A percentile compares a stretch with the other conserved stretches of the same genome.
Conservation (phyloP, 768 basidiomycete species). For the Lyophyllum atratum region DNA sequence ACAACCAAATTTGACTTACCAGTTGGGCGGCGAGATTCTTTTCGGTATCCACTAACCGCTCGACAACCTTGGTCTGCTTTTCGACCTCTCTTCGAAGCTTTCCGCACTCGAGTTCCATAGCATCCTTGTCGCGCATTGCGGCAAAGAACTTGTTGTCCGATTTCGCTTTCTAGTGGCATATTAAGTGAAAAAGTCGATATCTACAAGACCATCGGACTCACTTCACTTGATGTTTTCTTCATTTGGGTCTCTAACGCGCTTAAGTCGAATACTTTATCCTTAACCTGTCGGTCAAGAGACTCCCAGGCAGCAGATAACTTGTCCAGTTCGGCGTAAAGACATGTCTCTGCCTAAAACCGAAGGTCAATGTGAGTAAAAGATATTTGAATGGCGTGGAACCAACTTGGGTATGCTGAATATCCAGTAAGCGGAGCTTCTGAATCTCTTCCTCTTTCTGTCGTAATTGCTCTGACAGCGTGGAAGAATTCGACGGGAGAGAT, state of each 20-base stretch:
- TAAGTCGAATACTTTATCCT: slow-evolving; percentile 87
- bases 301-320: slow-evolving; percentile 89
- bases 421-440: slow-evolving; percentile 58
- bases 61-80: slow-evolving; percentile 57
- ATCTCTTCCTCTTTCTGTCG: slow-evolving; percentile 71
- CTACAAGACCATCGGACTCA: slow-evolving; percentile 44
- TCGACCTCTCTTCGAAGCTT: slow-evolving; percentile 50
- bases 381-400: slow-evolving; percentile 18
- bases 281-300: slow-evolving; percentile 73
- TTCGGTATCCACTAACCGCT: slow-evolving; percentile 65
- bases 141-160: slow-evolving; percentile 94
- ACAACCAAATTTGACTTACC: slow-evolving; percentile 40
- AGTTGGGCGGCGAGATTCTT: slow-evolving; percentile 58
- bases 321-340: slow-evolving; percentile 84
- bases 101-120: slow-evolving; percentile 76
- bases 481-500: slow-evolving; percentile 49
- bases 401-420: slow-evolving; percentile 68
- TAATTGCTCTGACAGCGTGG: slow-evolving; percentile 54
- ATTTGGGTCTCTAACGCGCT: slow-evolving; percentile 71
- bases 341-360: slow-evolving; percentile 61
- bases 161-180: slow-evolving; percentile 77
- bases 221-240: slow-evolving; percentile 66
- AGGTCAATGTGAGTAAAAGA: slow-evolving; percentile 3
- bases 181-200: background rate
- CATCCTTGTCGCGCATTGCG: slow-evolving; percentile 87